Evolutionary conservation across 169 alveolate species (phyloP), one percentile per base, ranked within the genome.

Genomic region (Plasmodium chabaudi): DNA sequence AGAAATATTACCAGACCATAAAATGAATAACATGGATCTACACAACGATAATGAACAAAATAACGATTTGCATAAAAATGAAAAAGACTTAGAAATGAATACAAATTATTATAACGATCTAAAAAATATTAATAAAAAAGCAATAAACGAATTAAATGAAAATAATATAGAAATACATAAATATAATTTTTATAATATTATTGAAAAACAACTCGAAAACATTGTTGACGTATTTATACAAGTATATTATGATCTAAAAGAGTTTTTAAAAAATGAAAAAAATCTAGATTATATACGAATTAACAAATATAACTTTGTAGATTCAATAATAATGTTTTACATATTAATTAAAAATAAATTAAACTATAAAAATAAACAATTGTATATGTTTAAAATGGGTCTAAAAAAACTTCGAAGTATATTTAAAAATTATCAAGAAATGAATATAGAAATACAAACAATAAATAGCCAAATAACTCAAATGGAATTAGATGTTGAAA

Each of bases 301-400:
- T 17, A 82, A 82, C 71, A 82, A 82, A 34, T 67, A 51, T 70
- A 65, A 67, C 42, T 82, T 82, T 44, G 19, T 59, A 9, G 90
- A 82, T 39, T 46, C 84, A 1, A 23, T 82, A 65, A 53, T 67
- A 6, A 82, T 82, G 90, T 82, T 82, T 56, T 82, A 82, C 9
- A 82, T 82, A 39, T 67, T 82, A 65, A 51, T 82, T 39, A 82
- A 82, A 53, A 82, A 82, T 39, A 82, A 82, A 82, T 53, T 82
- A 82, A 82, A 67, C 49, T 82, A 82, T 60, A 82, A 82, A 47
- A 82, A 82, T 27, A 82, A 82, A 39, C 90, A 82, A 67, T 60
- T 82, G 23, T 55, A 47, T 27, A 82, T 82, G 90, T 82, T 67
- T 49, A 82, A 53, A 82, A 82, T 67, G 79, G 71, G 90, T n/a